Evolutionary conservation across 768 basidiomycete genomes (phyloP), one percentile per base, ranked within the genome.

Genomic region (Rhodotorula diobovata): DNA sequence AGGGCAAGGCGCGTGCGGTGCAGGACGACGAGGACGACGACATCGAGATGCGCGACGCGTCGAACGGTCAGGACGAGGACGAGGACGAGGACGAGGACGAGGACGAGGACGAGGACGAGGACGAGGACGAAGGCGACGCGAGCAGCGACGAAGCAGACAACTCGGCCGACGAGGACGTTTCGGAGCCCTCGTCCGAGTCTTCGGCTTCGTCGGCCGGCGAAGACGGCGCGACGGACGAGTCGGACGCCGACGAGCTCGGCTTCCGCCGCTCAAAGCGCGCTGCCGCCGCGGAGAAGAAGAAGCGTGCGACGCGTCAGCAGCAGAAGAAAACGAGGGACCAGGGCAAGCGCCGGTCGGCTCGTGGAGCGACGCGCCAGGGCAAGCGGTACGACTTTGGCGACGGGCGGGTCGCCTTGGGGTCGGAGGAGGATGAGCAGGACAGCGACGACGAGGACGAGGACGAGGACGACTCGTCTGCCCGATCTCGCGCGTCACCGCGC

Each of bases 371-470:
- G 0, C 43, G 32, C n/a, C 15, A 7, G 45, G 12, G 20, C 25
- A 61, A 56, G 50, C 63, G 54, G n/a, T 66, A 59, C 35, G 56
- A 66, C 65, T 66, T 66, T 41, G 65, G 65, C 37, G 37, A 59
- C 46, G 20, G 45, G 32, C 14, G n/a, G 15, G 51, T 3, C 15
- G 15, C 10, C 12, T 14, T n/a, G n/a, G 30, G n/a, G 23, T 20
- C 18, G 45, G 15, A 12, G 45, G 45, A 21, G 25, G 23, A 9
- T 7, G 48, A 50, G 9, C 11, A 23, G 2, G 48, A 28, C 48
- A n/a, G n/a, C 48, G 23, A 9, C 11, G 48, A 50, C 23, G 23
- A 23, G 2, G 48, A 28, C 48, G 48, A 10, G 23, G 48, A 25
- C 41, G 46, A 39, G 25, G 30, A 43, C 53, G n/a, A 20, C 5